phyloP scores from a whole-genome alignment of 306 rosid species.

The Crataegus laevigata region DNA sequence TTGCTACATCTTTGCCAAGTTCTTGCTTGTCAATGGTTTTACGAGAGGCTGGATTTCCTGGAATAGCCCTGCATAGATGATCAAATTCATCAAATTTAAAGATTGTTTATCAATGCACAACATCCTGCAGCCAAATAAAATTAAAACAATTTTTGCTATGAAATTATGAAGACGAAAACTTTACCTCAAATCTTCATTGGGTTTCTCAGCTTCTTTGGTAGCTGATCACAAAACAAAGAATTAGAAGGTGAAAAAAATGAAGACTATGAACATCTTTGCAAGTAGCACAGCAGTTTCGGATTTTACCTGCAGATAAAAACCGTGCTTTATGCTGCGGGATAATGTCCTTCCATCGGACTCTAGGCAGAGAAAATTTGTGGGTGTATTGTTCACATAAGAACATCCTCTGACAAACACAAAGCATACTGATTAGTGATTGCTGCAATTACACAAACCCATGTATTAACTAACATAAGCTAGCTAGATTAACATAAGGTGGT shows the following conservation, averaged over 20 bases:
- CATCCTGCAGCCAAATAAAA: neutral
- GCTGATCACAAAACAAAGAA: conserved; percentile 9
- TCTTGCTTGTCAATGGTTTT: conserved; percentile 26
- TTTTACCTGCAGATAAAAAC: conserved; percentile 45
- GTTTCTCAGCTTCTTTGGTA: conserved; percentile 14
- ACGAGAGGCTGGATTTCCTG: neutral
- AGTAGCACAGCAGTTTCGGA: neutral
- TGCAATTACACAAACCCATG: neutral
- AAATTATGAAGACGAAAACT: neutral
- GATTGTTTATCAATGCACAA: neutral
- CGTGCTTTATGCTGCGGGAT: conserved; percentile 44
- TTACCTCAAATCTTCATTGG: conserved; percentile 30
- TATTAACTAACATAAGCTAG: neutral
- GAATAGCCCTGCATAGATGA: conserved; percentile 31
- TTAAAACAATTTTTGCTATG: neutral
- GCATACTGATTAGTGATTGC: neutral
- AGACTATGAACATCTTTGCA: neutral
- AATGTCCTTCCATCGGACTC: conserved; percentile 47
- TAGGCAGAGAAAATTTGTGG: conserved; percentile 49
- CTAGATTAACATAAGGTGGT: neutral
- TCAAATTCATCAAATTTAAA: neutral
- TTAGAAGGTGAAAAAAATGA: neutral
- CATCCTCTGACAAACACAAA: conserved; percentile 46
- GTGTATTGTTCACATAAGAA: conserved; percentile 54
- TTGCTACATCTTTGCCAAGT: conserved; percentile 27